These are phyloP conservation scores for Geosmithia morbida DNA, from an alignment of 2,329 filamentous ascomycete species.

Conservation along the genomic window DNA sequence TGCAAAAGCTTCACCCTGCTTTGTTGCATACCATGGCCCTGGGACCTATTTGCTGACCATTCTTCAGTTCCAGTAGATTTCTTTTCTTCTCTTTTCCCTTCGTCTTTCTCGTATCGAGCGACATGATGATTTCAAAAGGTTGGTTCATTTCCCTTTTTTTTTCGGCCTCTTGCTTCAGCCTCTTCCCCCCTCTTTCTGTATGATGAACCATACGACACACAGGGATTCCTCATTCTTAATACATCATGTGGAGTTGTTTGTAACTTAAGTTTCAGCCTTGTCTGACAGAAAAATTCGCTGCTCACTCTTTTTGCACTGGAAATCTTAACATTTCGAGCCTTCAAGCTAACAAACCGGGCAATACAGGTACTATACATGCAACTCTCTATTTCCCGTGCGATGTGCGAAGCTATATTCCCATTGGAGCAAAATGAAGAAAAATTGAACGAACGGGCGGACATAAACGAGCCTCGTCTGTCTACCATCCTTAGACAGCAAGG, in stretches of 20 bases:
- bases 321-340: constrained; percentile 1
- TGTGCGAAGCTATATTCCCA: neutral
- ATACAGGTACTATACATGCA: neutral
- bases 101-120: neutral
- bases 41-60: neutral
- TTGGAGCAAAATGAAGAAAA: constrained; percentile 35
- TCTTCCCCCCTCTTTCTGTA: constrained; percentile 14
- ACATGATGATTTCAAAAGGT: constrained; percentile 28
- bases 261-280: constrained; percentile 50
- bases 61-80: neutral
- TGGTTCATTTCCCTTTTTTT: constrained; percentile 12
- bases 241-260: constrained; percentile 48
- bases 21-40: neutral
- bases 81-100: neutral
- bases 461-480: constrained; percentile 38
- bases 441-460: constrained; percentile 60
- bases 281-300: constrained; percentile 35
- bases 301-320: constrained; percentile 9
- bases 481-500: constrained; percentile 34
- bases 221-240: constrained; percentile 58
- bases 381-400: neutral
- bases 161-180: constrained; percentile 1
- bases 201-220: constrained; percentile 49
- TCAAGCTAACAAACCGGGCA: neutral
- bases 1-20: neutral